Percentiles rank a stretch among this genome's conserved stretches.
Evolutionary conservation across 208 protist genomes (phyloP).

Genomic region (Acanthamoeba culbertsoni): DNA sequence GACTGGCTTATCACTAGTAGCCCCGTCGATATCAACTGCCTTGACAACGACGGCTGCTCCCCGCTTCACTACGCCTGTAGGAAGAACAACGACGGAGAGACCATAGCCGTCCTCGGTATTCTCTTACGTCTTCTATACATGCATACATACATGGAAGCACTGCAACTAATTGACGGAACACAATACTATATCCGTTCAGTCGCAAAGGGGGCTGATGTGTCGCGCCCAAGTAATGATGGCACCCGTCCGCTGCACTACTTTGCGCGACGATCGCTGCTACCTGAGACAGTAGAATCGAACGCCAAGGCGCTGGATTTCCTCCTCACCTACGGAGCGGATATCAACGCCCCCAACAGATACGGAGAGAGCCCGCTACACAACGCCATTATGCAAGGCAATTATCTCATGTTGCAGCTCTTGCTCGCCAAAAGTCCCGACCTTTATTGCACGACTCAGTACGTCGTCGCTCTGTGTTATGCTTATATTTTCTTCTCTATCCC

Average conservation of each 20-base stretch:
- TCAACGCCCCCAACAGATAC: conserved; percentile 28
- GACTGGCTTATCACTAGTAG: background rate
- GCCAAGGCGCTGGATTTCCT: background rate
- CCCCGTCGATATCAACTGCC: background rate
- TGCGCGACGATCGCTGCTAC: background rate
- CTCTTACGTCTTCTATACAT: no score
- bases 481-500: background rate
- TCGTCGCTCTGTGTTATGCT: background rate
- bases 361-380: conserved; percentile 9
- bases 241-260: conserved; percentile 38
- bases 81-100: background rate
- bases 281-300: background rate
- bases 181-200: no score
- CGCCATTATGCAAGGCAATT: background rate
- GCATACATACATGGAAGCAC: background rate
- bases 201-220: background rate
- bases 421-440: background rate
- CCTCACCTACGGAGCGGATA: background rate
- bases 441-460: background rate
- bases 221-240: background rate
- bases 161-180: no score
- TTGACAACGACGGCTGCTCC: conserved; percentile 6
- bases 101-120: background rate
- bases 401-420: background rate
- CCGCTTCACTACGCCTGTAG: conserved; percentile 44